phyloP scores from a whole-genome alignment of 192 early-diverging fungal species.

The Coemansia sp. region DNA sequence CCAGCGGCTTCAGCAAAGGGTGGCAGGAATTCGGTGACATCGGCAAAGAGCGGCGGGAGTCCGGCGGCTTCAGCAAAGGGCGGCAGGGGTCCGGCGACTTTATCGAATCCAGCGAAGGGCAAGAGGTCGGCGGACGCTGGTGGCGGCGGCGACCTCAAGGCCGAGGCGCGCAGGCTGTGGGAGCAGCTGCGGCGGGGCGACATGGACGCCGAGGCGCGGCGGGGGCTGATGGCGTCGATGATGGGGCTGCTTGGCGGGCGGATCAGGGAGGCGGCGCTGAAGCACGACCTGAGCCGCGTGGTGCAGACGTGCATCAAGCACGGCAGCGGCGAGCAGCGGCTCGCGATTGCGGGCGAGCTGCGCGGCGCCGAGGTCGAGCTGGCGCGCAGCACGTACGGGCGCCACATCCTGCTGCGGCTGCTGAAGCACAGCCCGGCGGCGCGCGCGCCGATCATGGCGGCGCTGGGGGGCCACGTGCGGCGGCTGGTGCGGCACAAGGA shows the following conservation, averaged over 20 bases:
- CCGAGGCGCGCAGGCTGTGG: slow-evolving; percentile 78
- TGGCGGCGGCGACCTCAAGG: slow-evolving; percentile 70
- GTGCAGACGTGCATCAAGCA: slow-evolving; percentile 91
- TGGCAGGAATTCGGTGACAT: too few species aligned
- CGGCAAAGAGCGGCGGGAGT: too few species aligned
- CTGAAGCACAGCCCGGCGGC: slow-evolving; percentile 78
- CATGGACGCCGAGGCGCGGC: slow-evolving; percentile 61
- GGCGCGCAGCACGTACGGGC: slow-evolving; percentile 77
- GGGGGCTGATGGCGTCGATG: slow-evolving; percentile 69
- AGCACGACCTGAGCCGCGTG: slow-evolving; percentile 92
- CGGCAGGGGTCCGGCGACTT: too few species aligned
- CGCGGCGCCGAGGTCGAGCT: slow-evolving; percentile 72
- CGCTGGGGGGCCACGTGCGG: slow-evolving; percentile 79
- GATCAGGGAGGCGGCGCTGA: slow-evolving; percentile 85
- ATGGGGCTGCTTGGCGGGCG: slow-evolving; percentile 79
- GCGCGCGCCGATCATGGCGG: slow-evolving; percentile 67
- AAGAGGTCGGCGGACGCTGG: too few species aligned
- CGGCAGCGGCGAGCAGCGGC: slow-evolving; percentile 74
- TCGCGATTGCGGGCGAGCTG: slow-evolving; percentile 77
- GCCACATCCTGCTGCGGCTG: slow-evolving; percentile 84
- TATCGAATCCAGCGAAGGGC: slow-evolving; percentile 19
- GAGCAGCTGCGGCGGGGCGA: slow-evolving; percentile 77
- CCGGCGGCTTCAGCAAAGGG: too few species aligned
- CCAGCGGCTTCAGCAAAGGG: too few species aligned
- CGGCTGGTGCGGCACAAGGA: slow-evolving; percentile 87